Evolutionary conservation across 2,329 filamentous ascomycete species (phyloP).

Genomic region (Penicillium freii): DNA sequence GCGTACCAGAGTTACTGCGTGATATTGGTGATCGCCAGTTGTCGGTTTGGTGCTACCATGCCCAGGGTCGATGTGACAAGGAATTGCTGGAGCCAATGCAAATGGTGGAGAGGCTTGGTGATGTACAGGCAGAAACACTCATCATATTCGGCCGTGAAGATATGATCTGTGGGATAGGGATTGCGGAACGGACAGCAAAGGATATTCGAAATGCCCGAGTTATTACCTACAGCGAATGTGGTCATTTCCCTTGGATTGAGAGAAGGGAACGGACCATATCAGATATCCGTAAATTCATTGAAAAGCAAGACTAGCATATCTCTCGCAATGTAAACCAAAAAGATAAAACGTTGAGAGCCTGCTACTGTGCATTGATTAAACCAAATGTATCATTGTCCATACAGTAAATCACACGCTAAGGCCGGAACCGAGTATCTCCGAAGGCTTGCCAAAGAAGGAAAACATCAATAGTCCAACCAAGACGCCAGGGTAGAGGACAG

Average conservation of each 20-base stretch:
- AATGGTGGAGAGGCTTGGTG: constrained; percentile 20
- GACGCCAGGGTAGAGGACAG: constrained; percentile 32
- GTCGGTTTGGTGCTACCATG: background rate
- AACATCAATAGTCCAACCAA: constrained; percentile 16
- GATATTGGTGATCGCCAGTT: background rate
- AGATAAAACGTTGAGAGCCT: constrained; percentile 1
- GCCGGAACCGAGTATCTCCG: constrained; percentile 7
- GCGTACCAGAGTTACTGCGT: background rate
- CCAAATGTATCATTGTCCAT: constrained; percentile 14
- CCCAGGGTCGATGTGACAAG: constrained; percentile 2
- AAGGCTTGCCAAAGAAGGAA: constrained; percentile 4
- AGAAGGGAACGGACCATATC: constrained; percentile 15
- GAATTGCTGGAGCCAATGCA: background rate
- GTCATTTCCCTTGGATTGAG: constrained; percentile 32
- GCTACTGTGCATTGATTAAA: constrained; percentile 20
- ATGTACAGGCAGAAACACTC: constrained; percentile 27
- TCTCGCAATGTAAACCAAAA: background rate
- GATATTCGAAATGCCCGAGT: constrained; percentile 6
- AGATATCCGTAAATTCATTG: constrained; percentile 18
- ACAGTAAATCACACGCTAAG: constrained; percentile 22
- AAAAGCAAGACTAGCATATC: background rate
- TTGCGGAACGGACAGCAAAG: constrained; percentile 17
- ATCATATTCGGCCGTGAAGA: constrained; percentile 28
- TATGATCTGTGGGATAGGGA: constrained; percentile 21
- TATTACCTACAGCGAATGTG: constrained; percentile 18